Evolutionary conservation across 1,284 basidiomycete genomes (phyloP).

Genomic region (Puccinia brachypodii): DNA sequence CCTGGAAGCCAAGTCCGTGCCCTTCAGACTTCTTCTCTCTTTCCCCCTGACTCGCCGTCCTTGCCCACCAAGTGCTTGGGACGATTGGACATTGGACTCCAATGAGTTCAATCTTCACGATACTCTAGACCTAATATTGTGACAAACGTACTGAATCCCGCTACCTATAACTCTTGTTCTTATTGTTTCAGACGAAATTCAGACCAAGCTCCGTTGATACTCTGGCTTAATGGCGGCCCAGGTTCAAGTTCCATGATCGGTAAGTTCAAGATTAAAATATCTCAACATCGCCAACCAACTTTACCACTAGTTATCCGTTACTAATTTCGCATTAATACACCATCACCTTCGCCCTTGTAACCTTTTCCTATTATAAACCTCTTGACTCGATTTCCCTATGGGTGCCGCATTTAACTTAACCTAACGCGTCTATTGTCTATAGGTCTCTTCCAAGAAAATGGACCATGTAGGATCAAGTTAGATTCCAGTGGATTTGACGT

Average conservation of each 20-base stretch:
- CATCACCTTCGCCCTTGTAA: too few relatives aligned
- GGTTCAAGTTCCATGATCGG: constrained; percentile 42
- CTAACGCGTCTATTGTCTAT: background rate
- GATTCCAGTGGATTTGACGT: constrained; percentile 30
- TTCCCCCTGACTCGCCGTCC: background rate
- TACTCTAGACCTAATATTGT: too few relatives aligned
- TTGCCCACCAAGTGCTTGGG: too few relatives aligned
- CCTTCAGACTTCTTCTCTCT: background rate
- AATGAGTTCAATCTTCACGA: too few relatives aligned
- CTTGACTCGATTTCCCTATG: background rate
- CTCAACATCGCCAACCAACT: background rate
- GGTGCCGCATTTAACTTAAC: background rate
- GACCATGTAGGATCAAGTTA: constrained; percentile 35
- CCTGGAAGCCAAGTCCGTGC: constrained; percentile 2
- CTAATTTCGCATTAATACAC: too few relatives aligned
- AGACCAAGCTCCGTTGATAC: constrained; percentile 27
- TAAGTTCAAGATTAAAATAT: background rate
- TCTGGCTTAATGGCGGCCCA: constrained; percentile 44
- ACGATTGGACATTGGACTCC: too few relatives aligned
- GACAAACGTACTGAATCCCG: too few relatives aligned
- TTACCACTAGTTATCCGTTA: background rate
- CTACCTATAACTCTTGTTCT: too few relatives aligned
- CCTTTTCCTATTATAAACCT: background rate
- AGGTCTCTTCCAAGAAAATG: constrained; percentile 44
- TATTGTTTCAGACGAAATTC: constrained; percentile 18